Evolutionary conservation across 495 filamentous ascomycete species (phyloP), one percentile per base, ranked within the genome.

Genomic region (Penicillium soppii): DNA sequence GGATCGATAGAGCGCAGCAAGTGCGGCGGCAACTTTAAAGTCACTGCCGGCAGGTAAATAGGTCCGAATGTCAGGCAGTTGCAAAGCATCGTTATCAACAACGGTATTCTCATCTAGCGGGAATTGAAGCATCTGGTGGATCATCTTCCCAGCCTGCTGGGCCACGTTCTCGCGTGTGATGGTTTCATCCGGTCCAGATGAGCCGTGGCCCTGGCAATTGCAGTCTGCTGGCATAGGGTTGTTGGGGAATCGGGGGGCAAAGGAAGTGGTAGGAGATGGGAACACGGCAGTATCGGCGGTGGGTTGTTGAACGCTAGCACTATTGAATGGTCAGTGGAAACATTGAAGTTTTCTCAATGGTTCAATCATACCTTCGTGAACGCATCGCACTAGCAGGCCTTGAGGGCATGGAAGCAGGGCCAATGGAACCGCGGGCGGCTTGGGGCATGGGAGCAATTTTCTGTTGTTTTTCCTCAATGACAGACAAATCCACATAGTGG

Each of bases 401-500:
- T 10, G 70, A 65, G 4, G 58, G 55, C 9, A 57, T 36, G 1
- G 50, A 43, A 21, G 53, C 23, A 20, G 62, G 39, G 7, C 33
- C 54, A 30, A 54, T 59, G n/a, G 54, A 38, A 23, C 53, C 62
- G 5, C 59, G 46, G 23, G 60, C 53, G 19, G 64, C 49, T 22
- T 68, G 67, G 3, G 65, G 51, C 17, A 58, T 68, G 19, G 65
- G 50, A 5, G 52, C 45, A 12, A 63, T 68, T 56, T 69, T 67
- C 22, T 71, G 65, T 41, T 75, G 74, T 53, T 77, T 77, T 57
- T 77, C 74, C 47, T 77, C 74, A 17, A 77, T 78, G 26, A 96
- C 76, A 2, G 82, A 83, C 63, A 96, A 84, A 63, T 92, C 89
- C 37, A 94, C 90, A 62, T 98, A 98, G 62, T 98, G 95, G 67